Evolutionary conservation across 2,329 filamentous ascomycete genomes (phyloP), one percentile per base, ranked within the genome.

Genomic region (Trichoderma simmonsii): DNA sequence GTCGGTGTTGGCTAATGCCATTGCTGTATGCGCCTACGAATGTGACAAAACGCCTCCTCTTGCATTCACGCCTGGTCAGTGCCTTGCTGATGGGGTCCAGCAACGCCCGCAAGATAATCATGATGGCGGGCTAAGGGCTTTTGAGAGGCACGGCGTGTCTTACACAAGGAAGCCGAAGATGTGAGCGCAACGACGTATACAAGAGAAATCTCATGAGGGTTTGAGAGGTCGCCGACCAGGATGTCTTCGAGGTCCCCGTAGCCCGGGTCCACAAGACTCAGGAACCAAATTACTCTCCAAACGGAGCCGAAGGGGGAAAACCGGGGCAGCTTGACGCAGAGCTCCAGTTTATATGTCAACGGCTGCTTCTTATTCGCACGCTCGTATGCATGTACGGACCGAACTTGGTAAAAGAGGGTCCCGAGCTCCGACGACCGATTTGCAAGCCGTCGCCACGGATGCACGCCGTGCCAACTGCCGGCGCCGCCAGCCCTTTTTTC

Each of bases 171-270:
- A 34, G 28, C 36, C 66, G 26, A 32, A 69, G 36, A 69, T 51
- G 34, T 30, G 36, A 69, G 26, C 26, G 26, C 36, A 59, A 28
- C 60, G 8, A 60, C 34, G 18, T 32, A n/a, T 48, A 15, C 56
- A 48, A 32, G 39, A 57, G 26, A 67, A 59, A 43, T 21, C 32
- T 39, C 64, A 67, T 43, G 24, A 59, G 43, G 56, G 51, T 43
- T 57, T 69, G 66, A 36, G 66, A 60, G 56, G 66, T 69, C 66
- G 66, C 54, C 66, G 66, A 69, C 56, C 24, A 59, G 66, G 56
- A 69, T 60, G 66, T 69, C 66, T 56, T 61, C 66, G 56, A 69
- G 66, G 66, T 69, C 66, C 54, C 66, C 66, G 65, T 69, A 69
- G 66, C 36, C 66, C 6, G 54, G 54, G 54, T 28, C 21, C 66